Conservation (phyloP, 129 eudicot genomes). For the Ambrosia trifida region DNA sequence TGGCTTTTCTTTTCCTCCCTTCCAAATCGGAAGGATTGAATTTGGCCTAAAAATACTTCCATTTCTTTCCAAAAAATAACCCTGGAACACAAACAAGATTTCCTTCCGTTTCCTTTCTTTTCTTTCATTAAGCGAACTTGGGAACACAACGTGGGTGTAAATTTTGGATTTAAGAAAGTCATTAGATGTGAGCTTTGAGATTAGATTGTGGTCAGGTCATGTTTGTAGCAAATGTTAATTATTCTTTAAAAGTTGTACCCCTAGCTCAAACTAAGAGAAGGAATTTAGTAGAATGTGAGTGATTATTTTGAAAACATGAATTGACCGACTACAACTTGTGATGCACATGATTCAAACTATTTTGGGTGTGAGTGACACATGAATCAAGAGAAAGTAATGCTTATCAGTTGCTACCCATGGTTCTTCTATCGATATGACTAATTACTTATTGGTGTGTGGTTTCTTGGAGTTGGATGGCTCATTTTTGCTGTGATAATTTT, state of each 20-base stretch:
- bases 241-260: background rate
- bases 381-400: background rate
- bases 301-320: background rate
- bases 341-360: background rate
- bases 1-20: too few relatives aligned
- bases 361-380: constrained; percentile 7
- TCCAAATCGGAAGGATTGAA: too few relatives aligned
- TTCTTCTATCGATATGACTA: background rate
- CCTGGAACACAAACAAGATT: too few relatives aligned
- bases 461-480: background rate
- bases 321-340: background rate
- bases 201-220: background rate
- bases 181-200: constrained; percentile 5
- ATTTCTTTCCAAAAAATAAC: too few relatives aligned
- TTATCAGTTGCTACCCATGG: background rate
- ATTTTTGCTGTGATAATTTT: background rate
- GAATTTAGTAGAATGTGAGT: background rate
- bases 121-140: too few relatives aligned
- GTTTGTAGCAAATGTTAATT: background rate
- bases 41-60: too few relatives aligned
- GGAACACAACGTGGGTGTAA: background rate
- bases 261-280: background rate
- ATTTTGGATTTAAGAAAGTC: background rate
- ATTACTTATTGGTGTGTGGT: background rate
- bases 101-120: too few relatives aligned